phyloP scores from a whole-genome alignment of 805 yeast species.

The Metschnikowia proteae region DNA sequence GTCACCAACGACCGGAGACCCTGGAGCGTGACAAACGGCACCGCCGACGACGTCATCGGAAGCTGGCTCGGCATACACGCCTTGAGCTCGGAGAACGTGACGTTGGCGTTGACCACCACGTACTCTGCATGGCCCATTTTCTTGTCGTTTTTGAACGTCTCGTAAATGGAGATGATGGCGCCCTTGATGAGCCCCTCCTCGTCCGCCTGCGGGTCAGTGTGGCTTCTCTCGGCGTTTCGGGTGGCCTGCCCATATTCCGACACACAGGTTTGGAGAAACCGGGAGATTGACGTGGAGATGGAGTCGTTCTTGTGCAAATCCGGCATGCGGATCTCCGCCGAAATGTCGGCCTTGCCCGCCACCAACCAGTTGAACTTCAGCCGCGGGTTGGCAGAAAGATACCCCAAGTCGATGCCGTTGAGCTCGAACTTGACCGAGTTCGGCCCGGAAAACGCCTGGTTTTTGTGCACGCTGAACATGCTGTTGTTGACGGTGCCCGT shows the following conservation, averaged over 20 bases:
- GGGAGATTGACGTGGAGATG: slow-evolving; percentile 24
- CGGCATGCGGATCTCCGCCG: slow-evolving; percentile 73
- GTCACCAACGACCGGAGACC: slow-evolving; percentile 60
- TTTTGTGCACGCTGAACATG: slow-evolving; percentile 70
- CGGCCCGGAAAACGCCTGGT: slow-evolving; percentile 48
- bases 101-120: slow-evolving; percentile 62
- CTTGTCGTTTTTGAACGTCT: slow-evolving; percentile 26
- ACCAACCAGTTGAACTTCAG: slow-evolving; percentile 68
- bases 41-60: slow-evolving; percentile 44
- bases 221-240: not conserved
- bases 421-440: slow-evolving; percentile 36
- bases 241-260: slow-evolving; percentile 4
- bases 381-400: slow-evolving; percentile 25
- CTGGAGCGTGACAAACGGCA: slow-evolving; percentile 54
- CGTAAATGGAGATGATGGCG: slow-evolving; percentile 40
- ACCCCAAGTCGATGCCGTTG: slow-evolving; percentile 39
- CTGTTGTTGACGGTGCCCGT: slow-evolving; percentile 75
- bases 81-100: slow-evolving; percentile 59
- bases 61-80: slow-evolving; percentile 53
- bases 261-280: slow-evolving; percentile 26
- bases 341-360: slow-evolving; percentile 60
- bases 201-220: not conserved
- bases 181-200: slow-evolving; percentile 32
- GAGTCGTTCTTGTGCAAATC: slow-evolving; percentile 18
- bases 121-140: slow-evolving; percentile 36